Evolutionary conservation across 2,329 filamentous ascomycete genomes (phyloP).

Genomic region (Diaporthe sp.): DNA sequence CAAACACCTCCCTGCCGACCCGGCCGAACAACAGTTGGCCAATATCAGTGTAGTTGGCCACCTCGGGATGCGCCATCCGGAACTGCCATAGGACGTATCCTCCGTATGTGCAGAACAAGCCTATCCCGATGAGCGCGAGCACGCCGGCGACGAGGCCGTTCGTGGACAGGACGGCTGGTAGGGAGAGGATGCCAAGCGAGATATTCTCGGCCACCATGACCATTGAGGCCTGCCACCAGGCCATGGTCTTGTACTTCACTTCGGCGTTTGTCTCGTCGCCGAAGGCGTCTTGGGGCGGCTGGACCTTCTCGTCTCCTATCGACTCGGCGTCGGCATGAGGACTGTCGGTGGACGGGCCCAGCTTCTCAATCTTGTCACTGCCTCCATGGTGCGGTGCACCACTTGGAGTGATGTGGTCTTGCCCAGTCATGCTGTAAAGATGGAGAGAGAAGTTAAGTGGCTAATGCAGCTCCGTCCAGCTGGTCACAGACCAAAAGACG

Average conservation of each 20-base stretch:
- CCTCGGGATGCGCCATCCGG: constrained; percentile 65
- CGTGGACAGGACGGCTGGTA: constrained; percentile 65
- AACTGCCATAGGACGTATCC: constrained; percentile 57
- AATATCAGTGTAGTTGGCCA: constrained; percentile 77
- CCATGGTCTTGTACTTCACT: constrained; percentile 10
- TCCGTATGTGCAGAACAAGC: constrained; percentile 55
- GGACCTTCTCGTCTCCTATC: background rate
- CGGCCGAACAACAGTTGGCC: constrained; percentile 72
- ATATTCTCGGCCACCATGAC: constrained; percentile 70
- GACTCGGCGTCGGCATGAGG: constrained; percentile 1
- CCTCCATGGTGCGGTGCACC: background rate
- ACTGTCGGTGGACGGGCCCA: background rate
- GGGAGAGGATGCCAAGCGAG: constrained; percentile 65
- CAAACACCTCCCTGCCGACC: constrained; percentile 73
- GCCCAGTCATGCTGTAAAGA: background rate
- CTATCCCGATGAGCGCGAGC: constrained; percentile 51
- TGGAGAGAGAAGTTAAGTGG: background rate
- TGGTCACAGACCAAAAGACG: background rate
- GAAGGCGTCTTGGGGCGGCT: background rate
- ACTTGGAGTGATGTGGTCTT: background rate
- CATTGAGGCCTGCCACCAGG: constrained; percentile 46
- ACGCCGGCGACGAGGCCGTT: constrained; percentile 65
- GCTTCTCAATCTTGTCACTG: background rate
- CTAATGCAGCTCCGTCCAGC: background rate
- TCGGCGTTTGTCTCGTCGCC: constrained; percentile 3